These are phyloP conservation scores for Neofusicoccum ribis DNA, from an alignment of 2,329 filamentous ascomycete species.

Conservation along the genomic window DNA sequence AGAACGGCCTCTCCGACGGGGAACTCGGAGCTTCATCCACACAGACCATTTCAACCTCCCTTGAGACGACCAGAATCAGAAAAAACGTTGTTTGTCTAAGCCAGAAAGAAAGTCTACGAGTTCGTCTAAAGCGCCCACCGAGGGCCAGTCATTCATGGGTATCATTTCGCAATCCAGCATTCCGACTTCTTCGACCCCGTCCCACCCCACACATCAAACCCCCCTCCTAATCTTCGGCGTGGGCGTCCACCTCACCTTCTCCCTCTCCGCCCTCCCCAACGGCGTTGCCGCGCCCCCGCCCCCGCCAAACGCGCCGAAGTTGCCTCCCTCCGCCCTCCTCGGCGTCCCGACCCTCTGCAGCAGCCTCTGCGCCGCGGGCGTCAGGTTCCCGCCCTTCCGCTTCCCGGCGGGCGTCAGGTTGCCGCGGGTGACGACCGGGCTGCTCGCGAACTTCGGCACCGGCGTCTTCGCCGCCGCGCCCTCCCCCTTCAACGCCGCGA, in stretches of 20 bases:
- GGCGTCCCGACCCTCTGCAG: constrained; percentile 36
- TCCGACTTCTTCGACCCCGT: too few species aligned
- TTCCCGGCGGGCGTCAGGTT: background rate
- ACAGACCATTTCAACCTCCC: too few species aligned
- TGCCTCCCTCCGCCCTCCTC: constrained; percentile 37
- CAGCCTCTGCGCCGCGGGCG: constrained; percentile 41
- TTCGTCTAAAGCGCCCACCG: too few species aligned
- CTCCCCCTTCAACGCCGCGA: background rate
- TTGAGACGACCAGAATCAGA: too few species aligned
- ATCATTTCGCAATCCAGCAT: too few species aligned
- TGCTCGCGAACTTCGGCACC: constrained; percentile 68
- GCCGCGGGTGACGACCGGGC: constrained; percentile 48
- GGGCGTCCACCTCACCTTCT: constrained; percentile 31
- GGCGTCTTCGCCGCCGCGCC: constrained; percentile 41
- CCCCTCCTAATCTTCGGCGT: constrained; percentile 29
- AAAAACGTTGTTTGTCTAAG: too few species aligned
- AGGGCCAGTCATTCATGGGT: too few species aligned
- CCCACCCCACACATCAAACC: constrained; percentile 16
- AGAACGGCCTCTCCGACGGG: too few species aligned
- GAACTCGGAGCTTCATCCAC: too few species aligned
- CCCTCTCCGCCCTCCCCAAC: constrained; percentile 19
- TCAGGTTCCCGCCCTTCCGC: constrained; percentile 49
- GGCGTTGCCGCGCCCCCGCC: constrained; percentile 24
- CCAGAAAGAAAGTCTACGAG: too few species aligned
- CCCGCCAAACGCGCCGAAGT: constrained; percentile 29